Base-by-base conservation (phyloP, 2,329 filamentous ascomycete genomes). In the Ophiognomonia clavigignenti-juglandacearum region DNA sequence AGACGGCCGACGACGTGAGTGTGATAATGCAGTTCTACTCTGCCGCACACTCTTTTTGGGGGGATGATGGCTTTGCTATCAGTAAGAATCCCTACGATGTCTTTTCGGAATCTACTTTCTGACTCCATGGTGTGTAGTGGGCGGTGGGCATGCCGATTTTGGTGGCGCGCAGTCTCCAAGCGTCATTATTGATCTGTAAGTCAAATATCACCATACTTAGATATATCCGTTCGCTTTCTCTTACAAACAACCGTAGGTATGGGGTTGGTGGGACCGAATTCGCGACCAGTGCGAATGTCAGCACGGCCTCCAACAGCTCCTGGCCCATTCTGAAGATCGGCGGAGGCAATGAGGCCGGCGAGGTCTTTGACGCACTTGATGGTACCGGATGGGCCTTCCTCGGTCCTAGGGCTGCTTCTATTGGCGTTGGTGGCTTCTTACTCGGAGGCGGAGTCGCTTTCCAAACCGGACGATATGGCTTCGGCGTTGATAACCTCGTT, bases 1-100 rank as follows among this genome's bases (percentile, higher is more conserved):
- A 45, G 20, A 24, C 43, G 19, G 32, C 47, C 2, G 20, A 34
- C 11, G 42, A 49, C 19, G 37, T 49, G 29, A 49, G 47, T 23
- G 20, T 45, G 23, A 38, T 49, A 19, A 38, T 49, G 47, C 47
- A 49, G n/a, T 49, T 49, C 32, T 49, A 49, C 13, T 49, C 47
- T 13, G 38, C 20, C 6, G 37, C 37, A 19, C 37, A 49, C 26
- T 26, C 47, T n/a, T 41, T 49, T 27, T 49, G 42, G 47, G 41
- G 43, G 3, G 37, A 46, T 14, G 36, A 47, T n/a, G 47, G 47
- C 16, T 49, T 49, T 23, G 37, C 47, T 4, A 45, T 49, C 18
- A 49, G 44, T 46, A 20, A 24, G 44, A 40, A n/a, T 35, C 19
- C 24, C 11, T 18, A 27, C 29, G 14, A 26, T 24, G 16, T 7